phyloP scores from a whole-genome alignment of 352 stramenopile species.

The Globisporangium megalacanthum region DNA sequence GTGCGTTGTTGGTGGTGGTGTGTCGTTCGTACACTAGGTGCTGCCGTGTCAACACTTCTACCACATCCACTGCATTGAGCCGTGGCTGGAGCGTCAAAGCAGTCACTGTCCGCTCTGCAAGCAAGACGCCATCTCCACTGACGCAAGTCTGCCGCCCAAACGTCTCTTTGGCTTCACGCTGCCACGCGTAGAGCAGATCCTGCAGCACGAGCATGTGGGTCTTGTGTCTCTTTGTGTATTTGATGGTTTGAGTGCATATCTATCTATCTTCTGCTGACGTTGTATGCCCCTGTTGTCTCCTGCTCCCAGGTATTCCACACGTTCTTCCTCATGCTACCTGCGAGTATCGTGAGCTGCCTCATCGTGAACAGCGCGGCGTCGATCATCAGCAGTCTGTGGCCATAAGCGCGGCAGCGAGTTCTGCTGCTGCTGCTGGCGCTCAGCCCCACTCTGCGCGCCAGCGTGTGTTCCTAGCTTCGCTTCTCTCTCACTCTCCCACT shows the following conservation, averaged over 20 bases:
- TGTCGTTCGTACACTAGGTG: constrained; percentile 21
- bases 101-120: constrained; percentile 82
- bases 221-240: background rate
- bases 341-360: constrained; percentile 75
- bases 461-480: no score
- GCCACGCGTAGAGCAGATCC: constrained; percentile 54
- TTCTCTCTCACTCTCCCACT: background rate
- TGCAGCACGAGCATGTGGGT: constrained; percentile 71
- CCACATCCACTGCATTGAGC: constrained; percentile 82
- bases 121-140: constrained; percentile 61
- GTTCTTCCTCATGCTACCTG: constrained; percentile 77
- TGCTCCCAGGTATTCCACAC: constrained; percentile 63
- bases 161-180: constrained; percentile 60
- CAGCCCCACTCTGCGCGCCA: background rate
- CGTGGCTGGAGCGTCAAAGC: constrained; percentile 77
- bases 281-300: background rate
- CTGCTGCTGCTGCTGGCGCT: background rate
- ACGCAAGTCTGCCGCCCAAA: constrained; percentile 42
- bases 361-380: constrained; percentile 70
- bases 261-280: background rate
- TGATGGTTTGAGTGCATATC: no score
- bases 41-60: constrained; percentile 85
- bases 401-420: constrained; percentile 22
- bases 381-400: constrained; percentile 74
- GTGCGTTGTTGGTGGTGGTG: background rate